Percentiles rank a stretch among this genome's conserved stretches.
Conservation (phyloP, 75 land plant genomes). For the Sequoia sempervirens region DNA sequence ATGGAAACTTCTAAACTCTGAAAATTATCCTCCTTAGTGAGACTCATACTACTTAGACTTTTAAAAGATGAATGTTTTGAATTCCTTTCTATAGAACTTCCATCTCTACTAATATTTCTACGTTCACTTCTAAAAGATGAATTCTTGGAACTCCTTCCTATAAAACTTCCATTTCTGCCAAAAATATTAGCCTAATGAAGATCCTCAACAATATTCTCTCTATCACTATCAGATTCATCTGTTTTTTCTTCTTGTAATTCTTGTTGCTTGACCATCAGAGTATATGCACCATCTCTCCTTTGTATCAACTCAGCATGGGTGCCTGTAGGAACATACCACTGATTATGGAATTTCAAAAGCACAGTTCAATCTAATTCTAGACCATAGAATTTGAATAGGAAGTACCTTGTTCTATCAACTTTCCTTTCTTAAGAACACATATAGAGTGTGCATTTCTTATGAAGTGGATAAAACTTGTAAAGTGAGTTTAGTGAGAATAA, state of each 20-base stretch:
- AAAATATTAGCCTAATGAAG: slow-evolving; percentile 11
- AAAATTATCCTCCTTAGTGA: neutral
- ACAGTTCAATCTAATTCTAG: neutral
- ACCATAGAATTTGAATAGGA: neutral
- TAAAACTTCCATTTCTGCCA: neutral
- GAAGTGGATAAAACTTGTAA: too few relatives aligned
- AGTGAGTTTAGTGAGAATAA: too few relatives aligned
- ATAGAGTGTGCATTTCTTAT: slow-evolving; percentile 32
- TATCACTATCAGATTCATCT: slow-evolving; percentile 9
- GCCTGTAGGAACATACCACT: slow-evolving; percentile 20
- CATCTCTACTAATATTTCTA: neutral
- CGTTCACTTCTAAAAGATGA: neutral
- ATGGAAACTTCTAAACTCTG: neutral
- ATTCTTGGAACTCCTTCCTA: slow-evolving; percentile 11
- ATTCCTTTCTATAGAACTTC: slow-evolving; percentile 11
- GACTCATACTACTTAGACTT: slow-evolving; percentile 8
- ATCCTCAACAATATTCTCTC: neutral
- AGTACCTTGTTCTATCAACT: slow-evolving; percentile 14
- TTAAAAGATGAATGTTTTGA: slow-evolving; percentile 3
- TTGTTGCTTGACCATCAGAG: slow-evolving; percentile 45
- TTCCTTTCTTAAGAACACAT: slow-evolving; percentile 35
- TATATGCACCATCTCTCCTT: slow-evolving; percentile 54
- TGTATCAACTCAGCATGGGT: slow-evolving; percentile 53
- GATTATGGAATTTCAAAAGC: neutral
- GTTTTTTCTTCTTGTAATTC: slow-evolving; percentile 9